These are phyloP conservation scores for Eimeria tenella DNA, from an alignment of 169 alveolate genomes.

Conservation along the genomic window DNA sequence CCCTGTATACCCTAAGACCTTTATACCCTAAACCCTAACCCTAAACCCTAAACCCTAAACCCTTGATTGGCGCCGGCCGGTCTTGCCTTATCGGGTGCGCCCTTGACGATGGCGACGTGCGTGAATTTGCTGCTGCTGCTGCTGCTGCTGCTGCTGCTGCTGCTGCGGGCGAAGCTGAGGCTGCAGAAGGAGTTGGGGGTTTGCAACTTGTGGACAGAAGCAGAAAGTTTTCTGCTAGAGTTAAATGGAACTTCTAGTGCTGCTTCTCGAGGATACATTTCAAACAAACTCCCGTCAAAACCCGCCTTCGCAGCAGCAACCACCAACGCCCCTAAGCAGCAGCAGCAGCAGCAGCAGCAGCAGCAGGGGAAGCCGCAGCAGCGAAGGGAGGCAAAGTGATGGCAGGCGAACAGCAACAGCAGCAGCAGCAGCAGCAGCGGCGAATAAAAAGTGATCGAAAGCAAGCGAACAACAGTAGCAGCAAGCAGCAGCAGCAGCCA, in stretches of 20 bases:
- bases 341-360: not conserved
- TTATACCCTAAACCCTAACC: not conserved
- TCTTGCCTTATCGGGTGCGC: constrained; percentile 92
- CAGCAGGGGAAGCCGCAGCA: not conserved
- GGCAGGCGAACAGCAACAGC: not conserved
- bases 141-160: not conserved
- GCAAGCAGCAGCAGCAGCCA: not conserved
- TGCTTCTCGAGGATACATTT: constrained; percentile 79
- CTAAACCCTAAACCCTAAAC: not conserved
- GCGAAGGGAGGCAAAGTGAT: not conserved
- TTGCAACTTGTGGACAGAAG: constrained; percentile 90
- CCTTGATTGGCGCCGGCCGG: not conserved
- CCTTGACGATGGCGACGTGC: constrained; percentile 93
- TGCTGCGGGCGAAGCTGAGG: constrained; percentile 63
- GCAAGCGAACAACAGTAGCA: not conserved
- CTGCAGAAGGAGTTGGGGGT: constrained; percentile 82
- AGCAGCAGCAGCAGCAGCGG: not conserved
- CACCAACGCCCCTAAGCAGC: constrained; percentile 87
- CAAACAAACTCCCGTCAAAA: constrained; percentile 76
- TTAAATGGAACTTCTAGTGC: constrained; percentile 93
- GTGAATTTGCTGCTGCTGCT: constrained; percentile 79
- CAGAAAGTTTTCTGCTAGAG: constrained; percentile 92
- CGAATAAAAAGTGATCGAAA: too few relatives aligned
- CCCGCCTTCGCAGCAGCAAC: constrained; percentile 94
- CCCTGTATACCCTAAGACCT: not conserved